These are phyloP conservation scores for Trichomonas gallinae DNA, from an alignment of 208 protist genomes.

Conservation along the genomic window DNA sequence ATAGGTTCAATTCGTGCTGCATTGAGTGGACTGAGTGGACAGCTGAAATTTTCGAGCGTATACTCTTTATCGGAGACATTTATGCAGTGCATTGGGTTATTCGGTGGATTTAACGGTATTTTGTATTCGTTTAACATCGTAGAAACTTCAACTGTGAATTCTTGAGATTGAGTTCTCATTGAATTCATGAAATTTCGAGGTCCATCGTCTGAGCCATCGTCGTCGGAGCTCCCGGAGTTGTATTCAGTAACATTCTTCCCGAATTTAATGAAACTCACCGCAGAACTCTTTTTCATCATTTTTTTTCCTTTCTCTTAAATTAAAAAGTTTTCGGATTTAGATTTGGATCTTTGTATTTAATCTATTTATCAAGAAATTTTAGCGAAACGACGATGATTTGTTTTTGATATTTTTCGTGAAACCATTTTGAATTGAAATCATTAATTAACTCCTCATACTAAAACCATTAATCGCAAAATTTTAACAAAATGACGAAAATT, in stretches of 20 bases:
- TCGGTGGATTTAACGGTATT: neutral
- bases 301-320: too few species aligned
- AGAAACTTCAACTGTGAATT: neutral
- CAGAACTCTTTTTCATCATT: neutral
- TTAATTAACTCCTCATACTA: too few species aligned
- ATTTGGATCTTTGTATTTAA: too few species aligned
- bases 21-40: neutral
- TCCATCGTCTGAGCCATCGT: neutral
- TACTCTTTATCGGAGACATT: neutral
- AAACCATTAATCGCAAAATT: too few species aligned
- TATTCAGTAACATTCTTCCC: neutral
- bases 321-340: too few species aligned
- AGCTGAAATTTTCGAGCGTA: neutral
- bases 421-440: too few species aligned
- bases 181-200: neutral
- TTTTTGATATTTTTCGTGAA: too few species aligned
- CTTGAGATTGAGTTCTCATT: neutral
- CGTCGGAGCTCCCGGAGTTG: neutral
- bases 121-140: neutral
- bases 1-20: neutral
- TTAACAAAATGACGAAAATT: too few species aligned
- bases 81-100: neutral
- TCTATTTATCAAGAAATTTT: too few species aligned
- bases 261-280: neutral
- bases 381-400: too few species aligned